A percentile compares a stretch with the other conserved stretches of the same genome.
Evolutionary conservation across 257 asterid genomes (phyloP).

Genomic region (Fraxinus cuspidata): DNA sequence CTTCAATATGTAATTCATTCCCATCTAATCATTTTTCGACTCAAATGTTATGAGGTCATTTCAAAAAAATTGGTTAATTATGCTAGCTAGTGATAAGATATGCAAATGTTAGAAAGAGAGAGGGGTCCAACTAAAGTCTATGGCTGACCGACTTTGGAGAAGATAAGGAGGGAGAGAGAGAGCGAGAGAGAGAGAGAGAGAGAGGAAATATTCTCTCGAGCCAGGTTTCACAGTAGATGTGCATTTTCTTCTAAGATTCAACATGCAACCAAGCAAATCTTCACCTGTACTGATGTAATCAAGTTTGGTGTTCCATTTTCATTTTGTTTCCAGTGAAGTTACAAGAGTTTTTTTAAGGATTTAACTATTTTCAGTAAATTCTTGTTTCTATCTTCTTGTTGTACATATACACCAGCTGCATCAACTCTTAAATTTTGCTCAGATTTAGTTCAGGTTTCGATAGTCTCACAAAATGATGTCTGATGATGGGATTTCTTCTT

Average conservation of each 20-base stretch:
- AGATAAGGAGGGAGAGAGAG: slow-evolving; percentile 51
- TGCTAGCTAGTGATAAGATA: background rate
- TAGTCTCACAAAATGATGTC: slow-evolving; percentile 62
- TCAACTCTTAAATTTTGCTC: background rate
- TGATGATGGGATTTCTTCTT: slow-evolving; percentile 62
- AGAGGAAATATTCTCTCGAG: slow-evolving; percentile 36
- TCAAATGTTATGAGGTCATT: background rate
- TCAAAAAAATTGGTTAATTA: background rate
- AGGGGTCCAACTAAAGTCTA: slow-evolving; percentile 78
- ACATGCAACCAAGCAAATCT: slow-evolving; percentile 37
- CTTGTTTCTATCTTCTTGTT: slow-evolving; percentile 36
- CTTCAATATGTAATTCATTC: background rate
- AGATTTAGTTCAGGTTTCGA: background rate
- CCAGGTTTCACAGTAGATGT: slow-evolving; percentile 37
- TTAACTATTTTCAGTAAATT: slow-evolving; percentile 48
- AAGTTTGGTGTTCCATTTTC: slow-evolving; percentile 12
- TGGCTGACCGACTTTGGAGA: slow-evolving; percentile 73
- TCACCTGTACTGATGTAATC: slow-evolving; percentile 9
- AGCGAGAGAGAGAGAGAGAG: slow-evolving; percentile 30
- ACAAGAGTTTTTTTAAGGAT: slow-evolving; percentile 17
- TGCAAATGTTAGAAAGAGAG: slow-evolving; percentile 28
- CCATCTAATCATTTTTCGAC: background rate
- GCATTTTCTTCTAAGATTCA: slow-evolving; percentile 46
- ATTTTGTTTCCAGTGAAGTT: slow-evolving; percentile 38
- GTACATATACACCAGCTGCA: background rate